Base-by-base conservation (phyloP, 768 basidiomycete genomes). In the Exidia glandulosa region DNA sequence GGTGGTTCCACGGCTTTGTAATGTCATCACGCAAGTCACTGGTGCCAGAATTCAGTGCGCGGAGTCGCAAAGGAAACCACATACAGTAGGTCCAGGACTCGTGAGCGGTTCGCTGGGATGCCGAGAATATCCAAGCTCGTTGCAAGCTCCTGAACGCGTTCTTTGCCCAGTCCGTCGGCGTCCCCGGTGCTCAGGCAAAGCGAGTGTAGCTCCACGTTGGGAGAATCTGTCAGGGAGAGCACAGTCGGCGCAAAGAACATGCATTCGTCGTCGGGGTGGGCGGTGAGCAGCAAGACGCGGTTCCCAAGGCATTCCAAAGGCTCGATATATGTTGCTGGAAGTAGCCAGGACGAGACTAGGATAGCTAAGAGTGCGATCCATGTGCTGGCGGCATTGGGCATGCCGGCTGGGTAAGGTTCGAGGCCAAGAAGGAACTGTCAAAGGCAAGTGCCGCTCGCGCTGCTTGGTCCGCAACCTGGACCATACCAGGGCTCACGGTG, bases 221-320 rank as follows among this genome's bases (percentile, higher is more conserved):
- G 64, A 2, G 62, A 59, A 27, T 57, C 54, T 37, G 61, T 62
- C 32, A 94, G 76, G 2, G 80, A 77, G 32, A 86, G 73, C 14
- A 95, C 70, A 0, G 90, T 93, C 0, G 94, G 94, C 3, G 85
- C 84, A 70, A 97, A 97, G 78, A 97, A 97, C 79, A 94, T 81
- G 69, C 84, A 85, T 74, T 96, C 94, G 69, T 97, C 94, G 68
- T 96, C 94, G 2, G 94, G 94, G 69, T 97, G 94, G 30, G 94
- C 92, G 0, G 94, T 95, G 50, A 97, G 71, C 2, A 96, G 70
- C 36, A 93, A 75, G 33, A 89, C 45, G 33, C 62, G 62, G 31
- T 54, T 25, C 4, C 50, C 50, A 1, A 54, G 1, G 30, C 50
- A 54, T n/a, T n/a, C n/a, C n/a, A n/a, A n/a, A n/a, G n/a, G n/a